phyloP scores from a whole-genome alignment of 257 asterid species.

The Hygrophila difformis region DNA sequence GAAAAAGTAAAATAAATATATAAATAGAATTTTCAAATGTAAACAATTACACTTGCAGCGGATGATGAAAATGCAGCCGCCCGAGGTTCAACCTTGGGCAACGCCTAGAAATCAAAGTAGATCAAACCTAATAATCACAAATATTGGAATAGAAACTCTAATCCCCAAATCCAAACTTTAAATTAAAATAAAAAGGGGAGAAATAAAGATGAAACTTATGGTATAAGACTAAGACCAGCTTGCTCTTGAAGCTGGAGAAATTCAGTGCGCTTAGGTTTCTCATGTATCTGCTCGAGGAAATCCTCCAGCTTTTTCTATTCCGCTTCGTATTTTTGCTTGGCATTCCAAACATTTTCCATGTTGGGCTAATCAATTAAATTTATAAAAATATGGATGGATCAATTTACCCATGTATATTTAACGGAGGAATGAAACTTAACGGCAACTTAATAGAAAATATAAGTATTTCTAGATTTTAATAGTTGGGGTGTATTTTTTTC shows the following conservation, averaged over 20 bases:
- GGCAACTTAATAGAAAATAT: too few species aligned
- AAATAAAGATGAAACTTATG: slow-evolving; percentile 26
- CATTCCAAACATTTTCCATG: slow-evolving; percentile 81
- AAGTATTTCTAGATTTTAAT: too few species aligned
- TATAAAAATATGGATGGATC: too few species aligned
- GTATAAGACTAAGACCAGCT: slow-evolving; percentile 87
- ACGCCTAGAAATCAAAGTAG: slow-evolving; percentile 28
- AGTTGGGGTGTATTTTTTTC: too few species aligned
- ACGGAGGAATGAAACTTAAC: too few species aligned
- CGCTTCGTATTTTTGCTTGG: slow-evolving; percentile 85
- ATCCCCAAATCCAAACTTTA: slow-evolving; percentile 10
- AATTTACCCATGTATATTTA: too few species aligned
- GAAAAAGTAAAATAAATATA: background rate
- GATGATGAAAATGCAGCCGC: slow-evolving; percentile 40
- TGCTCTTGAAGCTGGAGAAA: slow-evolving; percentile 88
- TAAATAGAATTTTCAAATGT: background rate
- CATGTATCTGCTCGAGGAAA: slow-evolving; percentile 85
- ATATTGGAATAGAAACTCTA: background rate
- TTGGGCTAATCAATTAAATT: slow-evolving; percentile 21
- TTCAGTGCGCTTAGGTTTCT: slow-evolving; percentile 71
- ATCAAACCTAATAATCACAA: background rate
- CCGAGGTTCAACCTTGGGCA: slow-evolving; percentile 46
- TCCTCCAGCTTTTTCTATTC: slow-evolving; percentile 91
- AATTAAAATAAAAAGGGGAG: background rate
- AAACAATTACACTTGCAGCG: slow-evolving; percentile 34